A percentile compares a stretch with the other conserved stretches of the same genome.
Evolutionary conservation across 2,329 filamentous ascomycete species (phyloP).

Genomic region (Sporothrix euskadiensis): DNA sequence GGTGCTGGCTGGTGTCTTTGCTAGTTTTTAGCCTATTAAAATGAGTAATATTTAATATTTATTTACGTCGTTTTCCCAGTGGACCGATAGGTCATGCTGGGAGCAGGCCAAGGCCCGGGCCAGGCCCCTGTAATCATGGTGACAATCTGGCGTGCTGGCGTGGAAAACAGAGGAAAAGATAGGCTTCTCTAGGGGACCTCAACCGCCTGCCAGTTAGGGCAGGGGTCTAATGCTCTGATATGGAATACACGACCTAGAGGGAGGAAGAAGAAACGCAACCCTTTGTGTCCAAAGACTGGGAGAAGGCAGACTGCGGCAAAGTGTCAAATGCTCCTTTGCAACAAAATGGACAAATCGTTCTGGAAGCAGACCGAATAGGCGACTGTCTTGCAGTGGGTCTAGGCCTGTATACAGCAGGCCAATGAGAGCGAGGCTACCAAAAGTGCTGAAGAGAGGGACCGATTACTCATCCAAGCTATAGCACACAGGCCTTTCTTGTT

Average conservation of each 20-base stretch:
- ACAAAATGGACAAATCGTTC: background rate
- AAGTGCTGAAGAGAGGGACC: background rate
- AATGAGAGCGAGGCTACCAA: background rate
- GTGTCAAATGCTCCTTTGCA: background rate
- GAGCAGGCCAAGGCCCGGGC: background rate
- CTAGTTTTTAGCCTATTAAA: background rate
- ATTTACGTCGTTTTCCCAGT: slow-evolving; percentile 1
- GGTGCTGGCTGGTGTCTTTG: too few relatives aligned
- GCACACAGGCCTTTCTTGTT: background rate
- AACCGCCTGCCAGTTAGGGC: background rate
- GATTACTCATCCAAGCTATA: background rate
- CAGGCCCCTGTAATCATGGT: background rate
- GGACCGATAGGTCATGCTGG: slow-evolving; percentile 13
- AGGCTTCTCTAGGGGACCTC: background rate
- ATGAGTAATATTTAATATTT: background rate
- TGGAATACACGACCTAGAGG: too few relatives aligned
- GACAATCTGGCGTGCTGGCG: background rate
- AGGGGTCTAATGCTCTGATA: background rate
- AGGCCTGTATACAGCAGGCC: background rate
- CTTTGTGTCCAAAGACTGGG: too few relatives aligned
- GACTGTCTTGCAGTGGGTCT: background rate
- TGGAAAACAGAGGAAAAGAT: background rate
- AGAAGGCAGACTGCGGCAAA: background rate
- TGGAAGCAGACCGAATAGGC: background rate
- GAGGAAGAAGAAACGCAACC: too few relatives aligned